phyloP scores from a whole-genome alignment of 2,329 filamentous ascomycete species.

The Simplicillium aogashimaense region DNA sequence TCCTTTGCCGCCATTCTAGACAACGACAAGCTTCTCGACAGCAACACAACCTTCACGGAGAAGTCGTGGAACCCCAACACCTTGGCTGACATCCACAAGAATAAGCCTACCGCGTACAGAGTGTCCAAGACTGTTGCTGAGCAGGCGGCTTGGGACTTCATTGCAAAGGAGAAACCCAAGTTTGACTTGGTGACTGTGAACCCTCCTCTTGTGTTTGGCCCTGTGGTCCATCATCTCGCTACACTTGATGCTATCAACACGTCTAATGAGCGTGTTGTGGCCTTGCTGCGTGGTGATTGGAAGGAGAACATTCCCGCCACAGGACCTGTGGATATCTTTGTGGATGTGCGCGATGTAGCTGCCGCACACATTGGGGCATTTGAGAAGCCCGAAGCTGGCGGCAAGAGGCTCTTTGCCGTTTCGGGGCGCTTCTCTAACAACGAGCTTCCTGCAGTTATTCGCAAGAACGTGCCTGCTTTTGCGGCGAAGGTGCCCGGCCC shows the following conservation, averaged over 20 bases:
- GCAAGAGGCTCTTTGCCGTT: constrained; percentile 40
- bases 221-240: constrained; percentile 36
- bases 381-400: constrained; percentile 35
- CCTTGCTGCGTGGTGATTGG: constrained; percentile 39
- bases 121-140: constrained; percentile 46
- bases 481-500: constrained; percentile 34
- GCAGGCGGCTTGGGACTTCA: constrained; percentile 42
- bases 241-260: constrained; percentile 40
- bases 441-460: constrained; percentile 31
- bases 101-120: constrained; percentile 36
- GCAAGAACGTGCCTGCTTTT: constrained; percentile 39
- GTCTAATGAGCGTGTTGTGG: constrained; percentile 41
- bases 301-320: constrained; percentile 29
- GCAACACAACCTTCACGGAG: constrained; percentile 31
- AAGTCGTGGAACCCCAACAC: constrained; percentile 44
- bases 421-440: constrained; percentile 36
- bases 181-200: constrained; percentile 45
- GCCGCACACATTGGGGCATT: constrained; percentile 41
- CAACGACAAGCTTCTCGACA: constrained; percentile 24
- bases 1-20: constrained; percentile 44
- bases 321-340: constrained; percentile 33
- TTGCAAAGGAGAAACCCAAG: constrained; percentile 26
- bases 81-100: constrained; percentile 29
- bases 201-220: constrained; percentile 46
- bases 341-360: constrained; percentile 48